Conservation (phyloP, 2,329 filamentous ascomycete species). For the Ophiocordyceps sinensis region DNA sequence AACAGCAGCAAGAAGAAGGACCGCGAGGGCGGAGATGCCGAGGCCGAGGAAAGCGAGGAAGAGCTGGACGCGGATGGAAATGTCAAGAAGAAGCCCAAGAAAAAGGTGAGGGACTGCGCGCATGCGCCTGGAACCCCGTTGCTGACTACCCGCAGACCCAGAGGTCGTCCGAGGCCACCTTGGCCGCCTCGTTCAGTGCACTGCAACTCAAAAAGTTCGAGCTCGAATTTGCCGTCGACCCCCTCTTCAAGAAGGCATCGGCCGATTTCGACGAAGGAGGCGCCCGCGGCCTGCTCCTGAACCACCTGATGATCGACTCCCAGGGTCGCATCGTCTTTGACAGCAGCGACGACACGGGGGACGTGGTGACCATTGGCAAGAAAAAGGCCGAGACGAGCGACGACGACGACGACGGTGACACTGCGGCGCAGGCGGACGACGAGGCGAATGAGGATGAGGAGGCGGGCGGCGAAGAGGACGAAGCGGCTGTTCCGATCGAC, state of each 20-base stretch:
- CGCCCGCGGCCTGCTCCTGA: conserved; percentile 85
- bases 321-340: conserved; percentile 94
- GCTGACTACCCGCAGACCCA: conserved; percentile 31
- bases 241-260: conserved; percentile 97
- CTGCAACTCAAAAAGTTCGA: conserved; percentile 96
- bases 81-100: conserved; percentile 49
- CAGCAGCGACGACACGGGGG: conserved; percentile 74
- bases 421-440: conserved; percentile 23
- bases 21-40: conserved; percentile 47
- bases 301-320: conserved; percentile 90
- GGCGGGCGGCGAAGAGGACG: conserved; percentile 32
- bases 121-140: background rate
- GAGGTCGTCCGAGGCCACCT: conserved; percentile 80
- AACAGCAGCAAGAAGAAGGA: conserved; percentile 63
- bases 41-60: conserved; percentile 52
- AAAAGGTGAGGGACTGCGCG: conserved; percentile 43
- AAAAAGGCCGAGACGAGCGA: conserved; percentile 25
- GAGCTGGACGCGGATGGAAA: conserved; percentile 49
- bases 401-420: conserved; percentile 14
- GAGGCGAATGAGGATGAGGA: conserved; percentile 29
- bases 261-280: conserved; percentile 98
- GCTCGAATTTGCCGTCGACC: conserved; percentile 89
- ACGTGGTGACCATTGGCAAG: conserved; percentile 23
- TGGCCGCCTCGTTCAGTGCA: conserved; percentile 76
- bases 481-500: conserved; percentile 56